A percentile compares a stretch with the other conserved stretches of the same genome.
Evolutionary conservation across 2,329 filamentous ascomycete species (phyloP).

Genomic region (Hansfordia pulvinata): DNA sequence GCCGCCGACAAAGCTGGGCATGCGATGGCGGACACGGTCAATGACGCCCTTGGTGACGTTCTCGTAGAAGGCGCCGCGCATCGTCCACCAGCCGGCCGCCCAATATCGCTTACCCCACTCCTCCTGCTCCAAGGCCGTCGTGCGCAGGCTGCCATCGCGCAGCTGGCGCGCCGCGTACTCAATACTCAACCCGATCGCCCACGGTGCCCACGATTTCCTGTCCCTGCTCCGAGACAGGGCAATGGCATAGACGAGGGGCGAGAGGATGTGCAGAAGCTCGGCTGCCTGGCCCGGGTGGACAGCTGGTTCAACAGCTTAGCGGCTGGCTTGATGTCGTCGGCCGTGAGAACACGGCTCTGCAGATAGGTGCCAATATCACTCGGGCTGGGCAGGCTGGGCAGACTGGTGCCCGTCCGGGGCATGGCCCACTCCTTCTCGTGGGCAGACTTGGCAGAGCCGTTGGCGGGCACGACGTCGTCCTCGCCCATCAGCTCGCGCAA

Average conservation of each 20-base stretch:
- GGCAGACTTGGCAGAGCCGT: constrained; percentile 34
- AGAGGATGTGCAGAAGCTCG: constrained; percentile 82
- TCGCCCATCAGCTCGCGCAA: constrained; percentile 20
- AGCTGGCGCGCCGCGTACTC: constrained; percentile 87
- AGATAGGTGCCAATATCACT: constrained; percentile 80
- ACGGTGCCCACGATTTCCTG: constrained; percentile 79
- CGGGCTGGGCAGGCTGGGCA: constrained; percentile 71
- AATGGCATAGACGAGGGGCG: constrained; percentile 75
- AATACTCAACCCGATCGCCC: constrained; percentile 72
- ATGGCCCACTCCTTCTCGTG: constrained; percentile 64
- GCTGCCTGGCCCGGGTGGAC: constrained; percentile 63
- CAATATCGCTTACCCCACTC: constrained; percentile 81
- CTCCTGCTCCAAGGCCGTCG: constrained; percentile 78
- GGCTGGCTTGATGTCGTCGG: constrained; percentile 92
- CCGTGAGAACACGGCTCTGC: constrained; percentile 77
- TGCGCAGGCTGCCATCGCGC: constrained; percentile 57
- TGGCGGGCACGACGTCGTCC: constrained; percentile 23
- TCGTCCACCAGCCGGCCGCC: constrained; percentile 88
- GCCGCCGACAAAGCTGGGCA: constrained; percentile 70
- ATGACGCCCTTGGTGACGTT: constrained; percentile 71
- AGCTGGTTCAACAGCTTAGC: constrained; percentile 74
- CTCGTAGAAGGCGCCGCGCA: constrained; percentile 96
- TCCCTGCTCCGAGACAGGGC: constrained; percentile 62
- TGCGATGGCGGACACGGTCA: constrained; percentile 56
- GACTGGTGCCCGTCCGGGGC: constrained; percentile 80